Conservation (phyloP, 169 alveolate species). For the Cryptosporidium felis region DNA sequence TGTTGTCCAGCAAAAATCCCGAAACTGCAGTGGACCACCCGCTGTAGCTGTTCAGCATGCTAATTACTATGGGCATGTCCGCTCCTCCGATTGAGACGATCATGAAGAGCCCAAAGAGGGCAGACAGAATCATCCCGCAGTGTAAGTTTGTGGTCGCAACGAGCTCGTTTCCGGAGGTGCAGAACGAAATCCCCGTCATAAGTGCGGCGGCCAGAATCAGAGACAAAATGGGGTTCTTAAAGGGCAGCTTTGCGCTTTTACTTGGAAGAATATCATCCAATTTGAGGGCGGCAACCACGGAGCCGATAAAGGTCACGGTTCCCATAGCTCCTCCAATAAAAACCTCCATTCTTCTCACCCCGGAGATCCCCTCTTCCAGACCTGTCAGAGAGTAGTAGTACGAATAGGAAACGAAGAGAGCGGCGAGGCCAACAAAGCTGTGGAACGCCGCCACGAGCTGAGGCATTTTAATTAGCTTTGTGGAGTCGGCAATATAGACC, state of each 20-base stretch:
- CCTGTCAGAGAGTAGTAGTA: conserved; percentile 8
- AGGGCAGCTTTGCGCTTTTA: conserved; percentile 30
- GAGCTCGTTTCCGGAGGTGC: conserved; percentile 19
- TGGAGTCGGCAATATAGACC: conserved; percentile 71
- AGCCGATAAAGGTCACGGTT: conserved; percentile 62
- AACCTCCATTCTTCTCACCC: conserved; percentile 14
- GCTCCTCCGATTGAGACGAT: conserved; percentile 84
- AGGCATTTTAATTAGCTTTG: conserved; percentile 48
- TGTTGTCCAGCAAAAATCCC: conserved; percentile 82
- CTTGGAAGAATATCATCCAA: conserved; percentile 66
- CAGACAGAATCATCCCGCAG: conserved; percentile 72
- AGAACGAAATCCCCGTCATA: conserved; percentile 28
- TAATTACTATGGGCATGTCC: conserved; percentile 88
- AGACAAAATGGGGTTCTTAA: neutral
- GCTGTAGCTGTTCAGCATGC: conserved; percentile 85
- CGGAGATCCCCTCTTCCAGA: neutral
- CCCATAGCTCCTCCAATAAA: conserved; percentile 46
- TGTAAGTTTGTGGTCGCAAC: conserved; percentile 27
- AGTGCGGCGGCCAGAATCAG: neutral
- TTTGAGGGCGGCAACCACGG: conserved; percentile 71
- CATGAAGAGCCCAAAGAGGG: conserved; percentile 84
- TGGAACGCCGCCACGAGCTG: conserved; percentile 56
- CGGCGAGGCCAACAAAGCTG: conserved; percentile 52
- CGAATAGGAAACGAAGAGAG: conserved; percentile 67
- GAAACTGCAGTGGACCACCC: conserved; percentile 88